A percentile compares a stretch with the other conserved stretches of the same genome.
phyloP scores from a whole-genome alignment of 176 grass and related monocot species.

The Avena insularis region DNA sequence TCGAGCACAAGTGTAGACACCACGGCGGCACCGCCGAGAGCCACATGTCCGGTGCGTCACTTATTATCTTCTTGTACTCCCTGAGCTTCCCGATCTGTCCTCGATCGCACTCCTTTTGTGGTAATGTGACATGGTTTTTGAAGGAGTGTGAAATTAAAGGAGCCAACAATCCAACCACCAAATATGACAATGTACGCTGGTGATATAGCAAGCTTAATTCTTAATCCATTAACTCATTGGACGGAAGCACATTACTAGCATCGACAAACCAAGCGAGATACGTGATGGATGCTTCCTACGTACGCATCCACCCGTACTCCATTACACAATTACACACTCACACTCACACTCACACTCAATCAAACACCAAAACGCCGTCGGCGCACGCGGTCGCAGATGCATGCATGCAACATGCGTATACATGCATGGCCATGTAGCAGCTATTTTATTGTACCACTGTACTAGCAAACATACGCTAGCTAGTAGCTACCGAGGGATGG shows the following conservation, averaged over 20 bases:
- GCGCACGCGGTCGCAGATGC: not conserved
- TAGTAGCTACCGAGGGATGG: not conserved
- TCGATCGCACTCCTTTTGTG: not conserved
- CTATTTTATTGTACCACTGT: not conserved
- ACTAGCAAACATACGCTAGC: not conserved
- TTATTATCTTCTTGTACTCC: not conserved
- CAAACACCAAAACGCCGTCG: not conserved
- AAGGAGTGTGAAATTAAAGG: not conserved
- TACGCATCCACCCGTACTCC: slow-evolving; percentile 25
- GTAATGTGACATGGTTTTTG: not conserved
- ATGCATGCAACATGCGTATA: slow-evolving; percentile 1
- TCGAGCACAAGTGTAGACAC: not conserved
- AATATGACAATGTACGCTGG: not conserved
- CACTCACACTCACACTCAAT: not conserved
- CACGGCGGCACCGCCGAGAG: not conserved
- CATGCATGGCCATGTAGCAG: not conserved
- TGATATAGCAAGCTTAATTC: not conserved
- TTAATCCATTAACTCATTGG: not conserved
- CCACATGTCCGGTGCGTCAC: not conserved
- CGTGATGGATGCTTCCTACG: slow-evolving; percentile 31
- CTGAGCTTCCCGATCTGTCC: not conserved
- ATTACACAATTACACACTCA: not conserved
- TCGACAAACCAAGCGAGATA: slow-evolving; percentile 9
- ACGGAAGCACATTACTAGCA: slow-evolving; percentile 10
- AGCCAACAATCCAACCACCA: not conserved